These are phyloP conservation scores for Backusella circina DNA, from an alignment of 192 early-diverging fungal species.

Conservation along the genomic window DNA sequence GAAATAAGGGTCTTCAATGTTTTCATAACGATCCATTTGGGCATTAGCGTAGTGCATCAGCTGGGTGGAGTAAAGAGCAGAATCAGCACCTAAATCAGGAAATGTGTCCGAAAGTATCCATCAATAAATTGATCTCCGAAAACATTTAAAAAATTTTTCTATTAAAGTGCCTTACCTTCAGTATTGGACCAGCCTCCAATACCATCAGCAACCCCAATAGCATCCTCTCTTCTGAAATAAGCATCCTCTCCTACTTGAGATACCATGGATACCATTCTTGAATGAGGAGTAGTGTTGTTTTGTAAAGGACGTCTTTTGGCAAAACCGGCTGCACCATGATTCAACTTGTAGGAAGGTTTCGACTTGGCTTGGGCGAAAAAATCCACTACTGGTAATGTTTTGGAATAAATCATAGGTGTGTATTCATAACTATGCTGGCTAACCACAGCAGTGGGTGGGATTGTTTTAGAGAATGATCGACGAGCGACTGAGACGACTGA, in stretches of 20 bases:
- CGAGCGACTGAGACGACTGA: constrained; percentile 2
- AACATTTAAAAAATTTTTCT: background rate
- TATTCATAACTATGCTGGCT: background rate
- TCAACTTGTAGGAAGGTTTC: constrained; percentile 38
- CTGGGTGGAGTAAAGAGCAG: constrained; percentile 85
- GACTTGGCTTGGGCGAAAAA: constrained; percentile 31
- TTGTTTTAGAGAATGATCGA: background rate
- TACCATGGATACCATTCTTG: constrained; percentile 27
- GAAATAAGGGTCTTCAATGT: constrained; percentile 75
- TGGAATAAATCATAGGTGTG: background rate
- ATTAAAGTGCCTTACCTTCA: constrained; percentile 9
- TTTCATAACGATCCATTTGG: constrained; percentile 86
- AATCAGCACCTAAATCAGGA: constrained; percentile 64
- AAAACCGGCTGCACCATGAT: constrained; percentile 50
- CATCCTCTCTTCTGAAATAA: constrained; percentile 82
- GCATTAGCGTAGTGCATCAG: constrained; percentile 88
- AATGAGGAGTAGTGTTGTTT: constrained; percentile 46
- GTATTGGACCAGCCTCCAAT: constrained; percentile 81
- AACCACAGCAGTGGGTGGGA: background rate
- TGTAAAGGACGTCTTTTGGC: constrained; percentile 36
- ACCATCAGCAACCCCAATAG: constrained; percentile 91
- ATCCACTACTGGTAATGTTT: constrained; percentile 19
- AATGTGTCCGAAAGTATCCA: background rate
- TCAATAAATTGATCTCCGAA: background rate
- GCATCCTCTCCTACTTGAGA: constrained; percentile 90